Evolutionary conservation across 306 rosid species (phyloP).

Genomic region (Rosa persica): DNA sequence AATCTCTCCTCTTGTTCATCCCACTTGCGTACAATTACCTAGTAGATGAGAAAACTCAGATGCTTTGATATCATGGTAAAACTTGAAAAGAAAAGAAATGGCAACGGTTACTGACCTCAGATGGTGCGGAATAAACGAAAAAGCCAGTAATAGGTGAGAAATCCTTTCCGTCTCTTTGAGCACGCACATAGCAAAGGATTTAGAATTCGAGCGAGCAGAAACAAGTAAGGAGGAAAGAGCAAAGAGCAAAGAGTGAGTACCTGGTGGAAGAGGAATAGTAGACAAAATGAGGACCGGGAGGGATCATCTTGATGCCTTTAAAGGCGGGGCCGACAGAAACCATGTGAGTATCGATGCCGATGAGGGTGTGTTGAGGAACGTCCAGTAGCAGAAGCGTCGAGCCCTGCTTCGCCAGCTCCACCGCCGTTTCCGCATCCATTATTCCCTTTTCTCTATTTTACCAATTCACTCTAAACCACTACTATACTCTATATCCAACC

Average conservation of each 20-base stretch:
- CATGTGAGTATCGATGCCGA: constrained; percentile 88
- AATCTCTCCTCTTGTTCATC: constrained; percentile 65
- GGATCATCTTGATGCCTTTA: constrained; percentile 94
- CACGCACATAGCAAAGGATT: not conserved
- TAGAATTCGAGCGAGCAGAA: too few relatives aligned
- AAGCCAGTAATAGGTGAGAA: constrained; percentile 80
- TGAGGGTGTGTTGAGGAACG: constrained; percentile 75
- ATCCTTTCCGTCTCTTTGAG: constrained; percentile 67
- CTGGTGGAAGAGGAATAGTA: constrained; percentile 86
- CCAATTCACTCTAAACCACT: too few relatives aligned
- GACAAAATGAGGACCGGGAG: constrained; percentile 87
- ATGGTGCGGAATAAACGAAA: constrained; percentile 52
- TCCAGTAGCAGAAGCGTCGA: constrained; percentile 73
- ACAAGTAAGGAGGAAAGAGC: too few relatives aligned
- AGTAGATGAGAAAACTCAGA: too few relatives aligned
- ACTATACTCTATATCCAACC: too few relatives aligned
- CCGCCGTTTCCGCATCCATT: constrained; percentile 63
- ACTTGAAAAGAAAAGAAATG: too few relatives aligned
- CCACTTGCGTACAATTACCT: constrained; percentile 85
- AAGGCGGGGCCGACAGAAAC: constrained; percentile 76
- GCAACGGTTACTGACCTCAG: constrained; percentile 4
- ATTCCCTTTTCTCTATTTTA: too few relatives aligned
- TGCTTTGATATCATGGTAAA: too few relatives aligned
- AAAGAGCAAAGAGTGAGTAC: constrained; percentile 15
- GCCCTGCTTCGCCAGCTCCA: constrained; percentile 70